These are phyloP conservation scores for Aristolochia fimbriata DNA, from an alignment of 164 flowering plant genomes.

Conservation along the genomic window DNA sequence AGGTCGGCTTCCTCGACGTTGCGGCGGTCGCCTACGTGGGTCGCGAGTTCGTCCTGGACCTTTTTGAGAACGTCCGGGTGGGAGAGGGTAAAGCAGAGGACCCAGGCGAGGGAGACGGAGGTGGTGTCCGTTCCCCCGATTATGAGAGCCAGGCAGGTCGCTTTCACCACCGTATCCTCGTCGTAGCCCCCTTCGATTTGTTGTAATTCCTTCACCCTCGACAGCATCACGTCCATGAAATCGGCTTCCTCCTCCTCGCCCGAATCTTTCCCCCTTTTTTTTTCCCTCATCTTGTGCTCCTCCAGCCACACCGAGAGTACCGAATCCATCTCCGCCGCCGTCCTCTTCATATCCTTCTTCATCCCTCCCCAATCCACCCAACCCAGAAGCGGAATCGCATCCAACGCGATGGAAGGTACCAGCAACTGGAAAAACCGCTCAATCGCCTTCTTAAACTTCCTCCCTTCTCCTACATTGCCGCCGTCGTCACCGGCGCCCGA, in stretches of 20 bases:
- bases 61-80: too few species aligned
- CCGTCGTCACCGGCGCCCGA: neutral
- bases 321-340: conserved; percentile 4
- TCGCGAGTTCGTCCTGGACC: too few species aligned
- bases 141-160: too few species aligned
- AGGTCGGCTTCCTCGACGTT: too few species aligned
- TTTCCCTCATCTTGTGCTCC: conserved; percentile 1
- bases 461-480: neutral
- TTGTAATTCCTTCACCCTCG: neutral
- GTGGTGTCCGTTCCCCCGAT: too few species aligned
- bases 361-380: conserved; percentile 1
- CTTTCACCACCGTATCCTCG: too few species aligned
- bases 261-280: neutral
- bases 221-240: conserved; percentile 9
- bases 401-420: neutral
- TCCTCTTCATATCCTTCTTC: conserved; percentile 5
- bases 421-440: neutral
- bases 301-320: conserved; percentile 1
- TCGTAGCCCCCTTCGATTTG: too few species aligned
- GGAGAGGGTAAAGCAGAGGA: too few species aligned
- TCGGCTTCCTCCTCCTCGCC: neutral
- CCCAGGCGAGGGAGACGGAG: too few species aligned
- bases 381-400: conserved; percentile 2
- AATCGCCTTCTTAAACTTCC: neutral
- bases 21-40: too few species aligned